Base-by-base conservation (phyloP, 1,139 yeast genomes). In the Eremothecium cymbalariae region DNA sequence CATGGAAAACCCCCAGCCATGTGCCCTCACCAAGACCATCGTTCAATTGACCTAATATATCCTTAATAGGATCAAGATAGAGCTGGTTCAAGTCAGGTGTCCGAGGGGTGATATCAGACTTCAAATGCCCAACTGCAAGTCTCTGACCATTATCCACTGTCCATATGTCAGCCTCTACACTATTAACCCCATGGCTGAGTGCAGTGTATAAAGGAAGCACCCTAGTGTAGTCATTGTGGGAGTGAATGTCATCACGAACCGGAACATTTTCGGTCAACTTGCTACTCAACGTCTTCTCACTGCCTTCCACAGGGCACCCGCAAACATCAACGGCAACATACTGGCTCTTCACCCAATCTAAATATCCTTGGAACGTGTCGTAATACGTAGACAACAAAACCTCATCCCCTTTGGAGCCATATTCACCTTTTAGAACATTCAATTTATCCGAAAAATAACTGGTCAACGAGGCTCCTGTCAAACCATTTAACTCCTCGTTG, bases 181-280 rank as follows among this genome's bases (percentile, higher is more conserved):
- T 74, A 32, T 64, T 64, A 18, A 72, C 68, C 1, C 88, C 90
- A 18, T 60, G 56, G 9, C 66, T 60, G 23, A 79, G 54, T 0
- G 85, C 86, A 40, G 75, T 79, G 39, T 72, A 64, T 7, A 80
- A 60, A 0, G 90, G 88, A 4, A 60, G 53, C 2, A 53, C 44
- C 43, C 88, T 62, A 84, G 83, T 77, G 54, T 80, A 81, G 51
- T 80, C 88, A 49, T 80, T 80, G 50, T 80, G 90, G 0, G 84
- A 75, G 48, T 80, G 90, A 14, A 78, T 61, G 4, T 72, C 72
- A 34, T 67, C 64, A 20, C 68, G 55, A 2, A 47, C 48, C 21
- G 63, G 55, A 1, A 72, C 72, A 45, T 72, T 76, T 34, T 71
- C 57, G 3, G 74, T 73, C 25, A 73, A 50, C 9, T n/a, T n/a